Percentiles rank a stretch among this genome's conserved stretches.
These are phyloP conservation scores for Grigorovia yakushimaensis DNA, from an alignment of 805 yeast species.

Conservation along the genomic window DNA sequence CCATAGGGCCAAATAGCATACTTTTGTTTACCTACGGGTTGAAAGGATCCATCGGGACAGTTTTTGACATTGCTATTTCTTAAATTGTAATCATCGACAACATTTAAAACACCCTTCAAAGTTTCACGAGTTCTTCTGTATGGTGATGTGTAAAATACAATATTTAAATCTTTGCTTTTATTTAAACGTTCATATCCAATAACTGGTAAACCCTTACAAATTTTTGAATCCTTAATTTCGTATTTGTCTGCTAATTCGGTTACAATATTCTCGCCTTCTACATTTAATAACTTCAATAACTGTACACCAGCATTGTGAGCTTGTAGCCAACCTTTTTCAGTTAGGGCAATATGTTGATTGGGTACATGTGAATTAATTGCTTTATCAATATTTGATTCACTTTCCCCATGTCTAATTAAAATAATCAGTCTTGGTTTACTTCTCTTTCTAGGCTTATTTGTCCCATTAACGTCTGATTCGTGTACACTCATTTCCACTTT, in stretches of 20 bases:
- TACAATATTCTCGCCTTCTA: conserved; percentile 17
- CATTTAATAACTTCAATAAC: conserved; percentile 26
- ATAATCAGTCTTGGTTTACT: conserved; percentile 50
- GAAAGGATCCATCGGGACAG: conserved; percentile 11
- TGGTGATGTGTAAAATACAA: conserved; percentile 80
- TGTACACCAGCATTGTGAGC: conserved; percentile 51
- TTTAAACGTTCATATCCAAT: conserved; percentile 21
- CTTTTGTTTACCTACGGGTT: conserved; percentile 20
- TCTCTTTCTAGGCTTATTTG: not conserved
- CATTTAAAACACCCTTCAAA: conserved; percentile 55
- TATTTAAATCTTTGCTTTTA: conserved; percentile 38
- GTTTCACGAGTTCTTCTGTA: conserved; percentile 80
- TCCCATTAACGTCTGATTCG: not conserved
- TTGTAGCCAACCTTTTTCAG: conserved; percentile 58
- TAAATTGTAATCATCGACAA: conserved; percentile 33
- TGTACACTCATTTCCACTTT: not conserved
- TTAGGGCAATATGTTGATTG: conserved; percentile 70
- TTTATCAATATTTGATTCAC: conserved; percentile 83
- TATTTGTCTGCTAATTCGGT: conserved; percentile 16
- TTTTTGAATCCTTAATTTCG: conserved; percentile 3
- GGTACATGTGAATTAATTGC: conserved; percentile 67
- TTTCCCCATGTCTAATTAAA: conserved; percentile 84
- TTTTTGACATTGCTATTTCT: conserved; percentile 18
- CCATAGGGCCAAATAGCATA: conserved; percentile 23
- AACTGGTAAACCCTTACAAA: conserved; percentile 11